Evolutionary conservation across 805 yeast species (phyloP), one percentile per base, ranked within the genome.

Genomic region (Candida pseudoglaebosa): DNA sequence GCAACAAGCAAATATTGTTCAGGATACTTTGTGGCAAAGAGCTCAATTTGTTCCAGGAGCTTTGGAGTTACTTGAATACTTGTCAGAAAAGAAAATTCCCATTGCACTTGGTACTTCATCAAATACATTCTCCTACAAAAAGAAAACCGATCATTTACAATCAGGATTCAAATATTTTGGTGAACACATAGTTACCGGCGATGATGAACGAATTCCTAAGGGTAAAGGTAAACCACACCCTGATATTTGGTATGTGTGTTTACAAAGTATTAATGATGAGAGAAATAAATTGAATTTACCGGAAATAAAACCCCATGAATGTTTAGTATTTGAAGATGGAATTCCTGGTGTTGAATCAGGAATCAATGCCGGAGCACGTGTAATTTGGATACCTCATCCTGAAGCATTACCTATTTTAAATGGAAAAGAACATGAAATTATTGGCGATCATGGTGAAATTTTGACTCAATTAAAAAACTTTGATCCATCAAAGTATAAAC

Each of bases 141-240:
- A 76, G 41, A 93, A 93, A 58, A 90, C 97, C 0, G 67, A 57
- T 5, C 91, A 86, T 55, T 67, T 89, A 35, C 59, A 64, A 16
- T 62, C 75, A n/a, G 78, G 80, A 1, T 85, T 87, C 49, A 72
- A 73, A 2, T 55, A 73, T 22, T 93, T 93, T 53, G 69, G 71
- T 10, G 60, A 59, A 5, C 85, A 82, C 46, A 69, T 84, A 15
- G 84, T 91, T 24, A 83, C 91, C 1, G 98, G 98, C 4, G 99
- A 93, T 64, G 93, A 93, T 54, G 67, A 77, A 24, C 74, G 95
- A 32, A 78, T 93, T 41, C 85, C 91, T 2, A 70, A 67, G 12
- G 98, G 96, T 3, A 74, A 82, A 45, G 98, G 99, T 4, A 93
- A 93, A 58, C 99, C 99, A 10, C 70, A 71, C 42, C 99, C 99